A percentile compares a stretch with the other conserved stretches of the same genome.
Evolutionary conservation across 495 filamentous ascomycete species (phyloP).

Genomic region (Filosporella fistucella): DNA sequence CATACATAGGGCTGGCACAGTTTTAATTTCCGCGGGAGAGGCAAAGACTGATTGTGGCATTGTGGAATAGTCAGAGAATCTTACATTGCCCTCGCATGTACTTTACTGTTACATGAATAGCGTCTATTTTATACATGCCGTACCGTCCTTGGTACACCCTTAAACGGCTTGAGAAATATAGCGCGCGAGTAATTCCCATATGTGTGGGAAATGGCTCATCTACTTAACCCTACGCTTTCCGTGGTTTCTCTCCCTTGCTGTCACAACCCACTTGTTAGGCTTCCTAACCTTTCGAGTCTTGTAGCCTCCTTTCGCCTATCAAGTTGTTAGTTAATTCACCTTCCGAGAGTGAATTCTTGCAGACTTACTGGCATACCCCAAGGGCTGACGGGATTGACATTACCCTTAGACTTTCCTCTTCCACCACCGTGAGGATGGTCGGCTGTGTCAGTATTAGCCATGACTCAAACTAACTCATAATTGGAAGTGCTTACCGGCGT

Average conservation of each 20-base stretch:
- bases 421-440: conserved; percentile 99
- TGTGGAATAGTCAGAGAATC: conserved; percentile 1
- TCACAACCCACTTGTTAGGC: conserved; percentile 77
- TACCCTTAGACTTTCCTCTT: conserved; percentile 98
- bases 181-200: too few relatives aligned
- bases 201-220: too few relatives aligned
- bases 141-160: too few relatives aligned
- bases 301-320: conserved; percentile 84
- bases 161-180: too few relatives aligned
- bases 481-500: conserved; percentile 58
- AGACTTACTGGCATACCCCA: conserved; percentile 89
- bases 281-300: conserved; percentile 80
- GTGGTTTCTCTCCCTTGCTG: conserved; percentile 69
- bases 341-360: conserved; percentile 7
- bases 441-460: conserved; percentile 25
- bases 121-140: conserved; percentile 12
- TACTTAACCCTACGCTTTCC: conserved; percentile 59
- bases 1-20: too few relatives aligned
- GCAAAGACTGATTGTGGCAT: background rate
- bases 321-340: conserved; percentile 6
- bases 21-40: too few relatives aligned
- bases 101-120: background rate
- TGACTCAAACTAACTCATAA: conserved; percentile 1
- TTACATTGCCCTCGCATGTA: background rate
- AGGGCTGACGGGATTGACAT: conserved; percentile 85